Conservation (phyloP, 2,329 filamentous ascomycete genomes). For the Aspergillus sp. region DNA sequence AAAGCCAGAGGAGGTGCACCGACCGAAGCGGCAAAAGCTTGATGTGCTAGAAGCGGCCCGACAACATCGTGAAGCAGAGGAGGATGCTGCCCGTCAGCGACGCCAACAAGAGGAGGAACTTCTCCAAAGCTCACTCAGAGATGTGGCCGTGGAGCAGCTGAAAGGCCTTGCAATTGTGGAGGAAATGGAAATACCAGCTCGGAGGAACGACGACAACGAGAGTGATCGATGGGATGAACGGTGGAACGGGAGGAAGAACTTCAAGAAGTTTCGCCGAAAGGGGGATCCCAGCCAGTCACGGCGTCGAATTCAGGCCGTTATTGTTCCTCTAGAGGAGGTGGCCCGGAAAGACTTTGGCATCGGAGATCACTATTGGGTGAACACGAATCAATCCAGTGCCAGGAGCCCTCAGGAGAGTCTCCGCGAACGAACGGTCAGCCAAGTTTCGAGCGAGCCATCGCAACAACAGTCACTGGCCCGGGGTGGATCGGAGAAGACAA, state of each 20-base stretch:
- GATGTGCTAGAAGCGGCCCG: slow-evolving; percentile 70
- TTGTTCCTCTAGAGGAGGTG: slow-evolving; percentile 74
- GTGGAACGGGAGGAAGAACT: slow-evolving; percentile 96
- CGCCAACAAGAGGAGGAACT: slow-evolving; percentile 58
- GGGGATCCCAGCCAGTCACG: slow-evolving; percentile 40
- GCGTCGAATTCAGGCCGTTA: slow-evolving; percentile 58
- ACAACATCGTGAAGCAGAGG: slow-evolving; percentile 57
- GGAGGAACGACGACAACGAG: slow-evolving; percentile 40
- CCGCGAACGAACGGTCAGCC: slow-evolving; percentile 17
- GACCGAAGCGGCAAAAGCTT: slow-evolving; percentile 61
- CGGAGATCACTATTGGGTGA: slow-evolving; percentile 75
- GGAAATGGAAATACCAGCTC: slow-evolving; percentile 66
- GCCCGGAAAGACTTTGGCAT: slow-evolving; percentile 73
- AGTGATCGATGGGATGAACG: slow-evolving; percentile 75
- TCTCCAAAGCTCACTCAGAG: slow-evolving; percentile 60
- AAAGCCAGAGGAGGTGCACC: slow-evolving; percentile 41
- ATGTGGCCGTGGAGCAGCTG: slow-evolving; percentile 72
- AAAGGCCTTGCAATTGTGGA: slow-evolving; percentile 76
- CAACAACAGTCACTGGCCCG: slow-evolving; percentile 23
- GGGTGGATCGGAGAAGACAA: slow-evolving; percentile 27
- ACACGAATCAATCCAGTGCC: slow-evolving; percentile 36
- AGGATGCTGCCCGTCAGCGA: slow-evolving; percentile 57
- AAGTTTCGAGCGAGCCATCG: slow-evolving; percentile 14
- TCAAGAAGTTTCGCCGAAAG: slow-evolving; percentile 74
- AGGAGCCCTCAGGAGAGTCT: slow-evolving; percentile 28